Evolutionary conservation across 192 early-diverging fungal species (phyloP), one percentile per base, ranked within the genome.

Genomic region (Dissophora globulifera): DNA sequence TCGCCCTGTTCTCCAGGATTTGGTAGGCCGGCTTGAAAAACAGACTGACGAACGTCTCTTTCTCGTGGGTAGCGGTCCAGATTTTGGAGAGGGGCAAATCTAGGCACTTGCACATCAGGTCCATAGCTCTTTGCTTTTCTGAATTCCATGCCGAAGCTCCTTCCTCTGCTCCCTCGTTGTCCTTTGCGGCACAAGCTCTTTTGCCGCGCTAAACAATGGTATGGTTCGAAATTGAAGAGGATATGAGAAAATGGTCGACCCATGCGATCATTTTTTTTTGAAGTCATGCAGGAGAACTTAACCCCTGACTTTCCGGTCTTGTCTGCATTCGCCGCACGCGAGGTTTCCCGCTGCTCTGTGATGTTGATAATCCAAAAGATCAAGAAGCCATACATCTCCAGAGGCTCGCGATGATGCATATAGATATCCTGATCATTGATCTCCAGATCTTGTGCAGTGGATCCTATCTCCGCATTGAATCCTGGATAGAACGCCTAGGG

Each of bases 301-400:
- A 52, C 60, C 13, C 41, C 27, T 12, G 58, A 56, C n/a, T 65
- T 82, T 13, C 63, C 81, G 1, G 69, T 30, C 13, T 59, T 78
- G 29, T 67, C 79, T 25, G 43, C 56, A 71, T 56, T 60, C 64
- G 30, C 76, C 40, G 42, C 62, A 51, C 79, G 90, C 59, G 71
- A 83, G 9, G 76, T 56, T 10, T 79, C 79, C 38, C 83, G 84
- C 15, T 86, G 83, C 71, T 93, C 91, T 47, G 85, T 90, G 8
- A 83, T 66, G 47, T 85, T 84, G 35, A 96, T 78, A 15, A 92
- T 79, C 94, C 96, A 97, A 58, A 92, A 88, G 49, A 94, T 78
- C 48, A 95, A 51, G 61, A 93, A 97, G 4, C 89, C 89, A 58
- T 95, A 97, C 62, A 93, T 84, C 76, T 96, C 93, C 8, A 97